Percentiles rank a stretch among this genome's conserved stretches.
Conservation (phyloP, 2,329 filamentous ascomycete species). For the Pseudocercospora pini-densiflorae region DNA sequence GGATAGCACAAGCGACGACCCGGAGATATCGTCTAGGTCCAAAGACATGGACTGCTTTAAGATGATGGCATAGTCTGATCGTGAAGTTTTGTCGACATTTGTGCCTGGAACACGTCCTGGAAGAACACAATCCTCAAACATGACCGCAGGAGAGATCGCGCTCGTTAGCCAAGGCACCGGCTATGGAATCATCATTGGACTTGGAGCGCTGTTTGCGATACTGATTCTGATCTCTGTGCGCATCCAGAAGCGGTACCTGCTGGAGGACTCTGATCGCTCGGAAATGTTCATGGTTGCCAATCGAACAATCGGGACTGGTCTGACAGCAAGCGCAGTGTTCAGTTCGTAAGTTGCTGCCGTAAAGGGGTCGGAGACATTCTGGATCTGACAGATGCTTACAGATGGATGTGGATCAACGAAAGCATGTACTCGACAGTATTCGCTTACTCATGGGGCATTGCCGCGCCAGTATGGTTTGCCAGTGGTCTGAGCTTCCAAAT, state of each 20-base stretch:
- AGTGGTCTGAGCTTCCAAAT: slow-evolving; percentile 53
- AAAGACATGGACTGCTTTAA: not conserved
- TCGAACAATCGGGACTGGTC: slow-evolving; percentile 33
- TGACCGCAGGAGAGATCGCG: slow-evolving; percentile 7
- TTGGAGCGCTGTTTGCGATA: slow-evolving; percentile 53
- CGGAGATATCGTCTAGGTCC: not conserved
- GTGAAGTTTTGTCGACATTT: not conserved
- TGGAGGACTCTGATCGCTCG: slow-evolving; percentile 51
- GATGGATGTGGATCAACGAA: slow-evolving; percentile 50
- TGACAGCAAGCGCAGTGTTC: slow-evolving; percentile 27
- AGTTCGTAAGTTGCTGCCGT: not conserved
- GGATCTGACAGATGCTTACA: slow-evolving; percentile 27
- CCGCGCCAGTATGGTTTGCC: slow-evolving; percentile 41
- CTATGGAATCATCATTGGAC: slow-evolving; percentile 56
- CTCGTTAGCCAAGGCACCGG: slow-evolving; percentile 32
- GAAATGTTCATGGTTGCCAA: slow-evolving; percentile 51
- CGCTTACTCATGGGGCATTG: slow-evolving; percentile 39
- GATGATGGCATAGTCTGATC: not conserved
- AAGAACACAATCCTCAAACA: not conserved
- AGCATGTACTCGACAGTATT: slow-evolving; percentile 46
- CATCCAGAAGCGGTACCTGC: slow-evolving; percentile 50
- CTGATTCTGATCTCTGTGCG: slow-evolving; percentile 54
- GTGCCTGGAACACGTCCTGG: not conserved
- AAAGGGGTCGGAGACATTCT: not conserved
- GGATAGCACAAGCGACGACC: slow-evolving; percentile 4